Percentiles rank a stretch among this genome's conserved stretches.
Conservation (phyloP, 768 basidiomycete species). For the Psilocybe sp. region DNA sequence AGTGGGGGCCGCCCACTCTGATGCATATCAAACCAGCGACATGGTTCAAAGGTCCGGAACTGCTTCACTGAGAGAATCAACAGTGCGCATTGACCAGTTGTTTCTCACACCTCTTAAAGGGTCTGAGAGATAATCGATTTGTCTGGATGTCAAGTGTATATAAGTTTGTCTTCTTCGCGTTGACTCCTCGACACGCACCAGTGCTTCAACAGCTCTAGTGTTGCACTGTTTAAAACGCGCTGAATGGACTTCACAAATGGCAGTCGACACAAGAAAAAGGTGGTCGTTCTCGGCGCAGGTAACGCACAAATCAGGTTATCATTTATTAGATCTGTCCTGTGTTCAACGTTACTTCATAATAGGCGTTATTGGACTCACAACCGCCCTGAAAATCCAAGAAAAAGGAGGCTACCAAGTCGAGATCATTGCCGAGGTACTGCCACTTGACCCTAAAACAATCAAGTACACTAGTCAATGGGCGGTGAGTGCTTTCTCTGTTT, state of each 20-base stretch:
- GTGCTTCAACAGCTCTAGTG: slow-evolving; percentile 4
- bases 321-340: background rate
- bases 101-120: no score
- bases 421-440: slow-evolving; percentile 66
- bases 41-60: no score
- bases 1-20: no score
- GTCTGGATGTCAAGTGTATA: no score
- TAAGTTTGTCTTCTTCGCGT: background rate
- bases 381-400: slow-evolving; percentile 67
- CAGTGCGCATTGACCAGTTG: no score
- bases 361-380: slow-evolving; percentile 79
- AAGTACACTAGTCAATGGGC: slow-evolving; percentile 83
- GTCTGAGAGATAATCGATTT: no score
- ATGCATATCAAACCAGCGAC: no score
- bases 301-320: background rate
- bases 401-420: slow-evolving; percentile 58
- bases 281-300: slow-evolving; percentile 39
- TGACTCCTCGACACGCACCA: slow-evolving; percentile 8
- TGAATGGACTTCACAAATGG: background rate
- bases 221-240: background rate
- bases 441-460: slow-evolving; percentile 64
- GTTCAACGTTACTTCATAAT: background rate
- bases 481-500: slow-evolving; percentile 35
- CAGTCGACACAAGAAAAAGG: slow-evolving; percentile 8
- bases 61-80: no score